Conservation (phyloP, 148 eudicot genomes). For the Heliamphora exappendiculata region DNA sequence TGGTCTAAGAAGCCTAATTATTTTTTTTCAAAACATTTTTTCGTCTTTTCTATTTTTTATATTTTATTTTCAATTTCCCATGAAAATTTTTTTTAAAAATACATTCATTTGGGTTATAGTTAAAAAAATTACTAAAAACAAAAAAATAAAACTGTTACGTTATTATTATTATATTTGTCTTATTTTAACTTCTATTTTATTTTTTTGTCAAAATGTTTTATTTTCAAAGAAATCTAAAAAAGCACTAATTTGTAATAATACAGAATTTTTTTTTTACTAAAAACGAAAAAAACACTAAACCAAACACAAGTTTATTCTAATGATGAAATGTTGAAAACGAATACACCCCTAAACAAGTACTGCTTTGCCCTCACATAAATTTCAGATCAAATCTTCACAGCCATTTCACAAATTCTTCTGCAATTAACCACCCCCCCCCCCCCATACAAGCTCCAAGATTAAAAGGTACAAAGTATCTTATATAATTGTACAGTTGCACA, state of each 20-base stretch:
- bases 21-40: no score
- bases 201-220: neutral
- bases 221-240: neutral
- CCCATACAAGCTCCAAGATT: neutral
- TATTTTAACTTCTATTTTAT: no score
- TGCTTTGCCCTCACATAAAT: neutral
- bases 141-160: no score
- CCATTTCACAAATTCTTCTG: neutral
- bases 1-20: no score
- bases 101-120: no score
- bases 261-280: no score
- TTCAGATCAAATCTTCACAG: neutral
- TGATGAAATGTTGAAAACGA: neutral
- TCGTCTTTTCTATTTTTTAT: no score
- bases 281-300: neutral
- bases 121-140: no score
- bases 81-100: no score
- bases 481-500: conserved; percentile 13
- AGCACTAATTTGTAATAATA: no score
- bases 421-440: neutral
- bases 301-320: neutral
- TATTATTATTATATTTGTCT: no score
- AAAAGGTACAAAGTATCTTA: neutral
- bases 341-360: neutral
- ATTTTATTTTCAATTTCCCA: no score